Conservation (phyloP, 2,329 filamentous ascomycete species). For the Aurifilum marmelostoma region DNA sequence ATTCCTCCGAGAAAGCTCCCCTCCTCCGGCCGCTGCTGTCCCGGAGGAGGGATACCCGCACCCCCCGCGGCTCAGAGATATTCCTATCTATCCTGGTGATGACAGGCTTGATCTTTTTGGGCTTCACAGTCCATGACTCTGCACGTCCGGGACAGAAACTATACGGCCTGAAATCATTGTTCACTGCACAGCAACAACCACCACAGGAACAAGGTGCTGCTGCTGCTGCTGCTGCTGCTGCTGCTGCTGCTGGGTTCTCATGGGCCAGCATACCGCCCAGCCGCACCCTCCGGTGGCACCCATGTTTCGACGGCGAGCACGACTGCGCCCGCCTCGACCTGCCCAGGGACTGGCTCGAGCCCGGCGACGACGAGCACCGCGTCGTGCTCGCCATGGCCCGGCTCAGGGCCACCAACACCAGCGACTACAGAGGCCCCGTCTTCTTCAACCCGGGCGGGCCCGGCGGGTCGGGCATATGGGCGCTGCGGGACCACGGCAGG, state of each 20-base stretch:
- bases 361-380: slow-evolving; percentile 38
- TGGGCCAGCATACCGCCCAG: slow-evolving; percentile 37
- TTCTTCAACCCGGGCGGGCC: slow-evolving; percentile 51
- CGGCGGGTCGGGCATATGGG: slow-evolving; percentile 50
- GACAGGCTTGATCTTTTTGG: slow-evolving; percentile 15
- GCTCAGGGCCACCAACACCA: slow-evolving; percentile 37
- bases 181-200: background rate
- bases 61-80: slow-evolving; percentile 16
- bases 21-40: slow-evolving; percentile 20
- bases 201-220: background rate
- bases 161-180: slow-evolving; percentile 5
- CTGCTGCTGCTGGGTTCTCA: slow-evolving; percentile 6
- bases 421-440: slow-evolving; percentile 39
- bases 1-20: slow-evolving; percentile 24
- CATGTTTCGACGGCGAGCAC: slow-evolving; percentile 40
- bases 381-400: slow-evolving; percentile 45
- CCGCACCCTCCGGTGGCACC: slow-evolving; percentile 39
- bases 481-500: slow-evolving; percentile 40
- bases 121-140: slow-evolving; percentile 21
- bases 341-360: slow-evolving; percentile 47
- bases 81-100: slow-evolving; percentile 17
- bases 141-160: slow-evolving; percentile 22
- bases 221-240: background rate
- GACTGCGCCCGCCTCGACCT: slow-evolving; percentile 45
- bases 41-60: slow-evolving; percentile 10